Base-by-base conservation (phyloP, 805 yeast species). In the Candida nemodendra region DNA sequence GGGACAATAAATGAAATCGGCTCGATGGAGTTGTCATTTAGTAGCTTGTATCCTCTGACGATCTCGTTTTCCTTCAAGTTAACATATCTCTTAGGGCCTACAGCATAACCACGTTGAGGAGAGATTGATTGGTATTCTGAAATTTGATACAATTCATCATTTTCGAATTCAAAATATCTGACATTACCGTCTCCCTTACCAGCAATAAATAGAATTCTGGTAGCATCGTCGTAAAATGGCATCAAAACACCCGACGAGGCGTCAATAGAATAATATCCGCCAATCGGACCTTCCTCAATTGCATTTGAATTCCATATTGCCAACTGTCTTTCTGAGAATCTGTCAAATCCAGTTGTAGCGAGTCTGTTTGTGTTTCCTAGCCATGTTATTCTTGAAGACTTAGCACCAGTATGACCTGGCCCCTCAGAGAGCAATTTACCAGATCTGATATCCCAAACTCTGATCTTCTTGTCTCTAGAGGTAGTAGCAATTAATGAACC, bases 171-270 rank as follows among this genome's bases (percentile, higher is more conserved):
- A 58, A 70, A 93, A 66, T 91, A 91, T 56, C 96, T 85, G 54
- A 93, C 87, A 61, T 91, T 93, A 53, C 98, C 98, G 62, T 93
- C 99, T 62, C 97, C 97, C 64, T 93, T 91, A 51, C 99, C 99
- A 22, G 95, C 98, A 44, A 93, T 68, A 57, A 84, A 93, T 42
- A 93, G 71, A 41, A 90, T 78, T 39, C 81, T 78, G 30, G 85
- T 89, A 24, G 84, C 75, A 18, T 78, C 84, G 59, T 93, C 99
- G 58, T 68, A 93, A 54, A 84, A 77, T 19, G 99, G 99, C 76
- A 93, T 84, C 61, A 90, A 68, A 28, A 93, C 85, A 53, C 99
- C 99, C 2, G 97, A 84, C 4, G 95, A 83, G 17, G 95, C 77
- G 59, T 95, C 99, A 33, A 93, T 74, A 27, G 81, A 78, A 55